These are phyloP conservation scores for Leishmania tarentolae DNA, from an alignment of 208 protist species.

Conservation along the genomic window DNA sequence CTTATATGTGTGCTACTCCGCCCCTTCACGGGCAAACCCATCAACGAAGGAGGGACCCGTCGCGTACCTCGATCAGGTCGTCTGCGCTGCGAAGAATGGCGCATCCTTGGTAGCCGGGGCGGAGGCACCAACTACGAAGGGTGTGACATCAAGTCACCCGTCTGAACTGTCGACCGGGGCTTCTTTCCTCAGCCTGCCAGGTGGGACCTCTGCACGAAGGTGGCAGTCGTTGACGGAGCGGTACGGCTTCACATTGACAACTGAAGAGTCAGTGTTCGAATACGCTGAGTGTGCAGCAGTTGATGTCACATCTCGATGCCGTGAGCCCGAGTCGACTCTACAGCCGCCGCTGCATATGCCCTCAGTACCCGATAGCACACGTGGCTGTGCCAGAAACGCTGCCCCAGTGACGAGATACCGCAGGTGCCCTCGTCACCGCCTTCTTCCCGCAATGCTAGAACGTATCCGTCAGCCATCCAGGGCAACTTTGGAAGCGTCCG, in stretches of 20 bases:
- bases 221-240: constrained; percentile 10
- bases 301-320: background rate
- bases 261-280: background rate
- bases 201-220: background rate
- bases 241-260: background rate
- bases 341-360: too few species aligned
- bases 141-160: too few species aligned
- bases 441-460: background rate
- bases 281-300: background rate
- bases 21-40: constrained; percentile 10
- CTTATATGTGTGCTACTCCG: constrained; percentile 13
- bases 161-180: background rate
- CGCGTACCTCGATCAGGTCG: constrained; percentile 22
- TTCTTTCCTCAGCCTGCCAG: background rate
- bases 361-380: background rate
- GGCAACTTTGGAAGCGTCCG: background rate
- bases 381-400: background rate
- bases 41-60: background rate
- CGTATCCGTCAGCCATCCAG: too few species aligned
- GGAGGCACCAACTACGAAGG: background rate
- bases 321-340: background rate
- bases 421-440: background rate
- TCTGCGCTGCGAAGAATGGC: background rate
- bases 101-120: background rate
- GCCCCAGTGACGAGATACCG: too few species aligned